Conservation (phyloP, 495 filamentous ascomycete species). For the Neurospora africana region DNA sequence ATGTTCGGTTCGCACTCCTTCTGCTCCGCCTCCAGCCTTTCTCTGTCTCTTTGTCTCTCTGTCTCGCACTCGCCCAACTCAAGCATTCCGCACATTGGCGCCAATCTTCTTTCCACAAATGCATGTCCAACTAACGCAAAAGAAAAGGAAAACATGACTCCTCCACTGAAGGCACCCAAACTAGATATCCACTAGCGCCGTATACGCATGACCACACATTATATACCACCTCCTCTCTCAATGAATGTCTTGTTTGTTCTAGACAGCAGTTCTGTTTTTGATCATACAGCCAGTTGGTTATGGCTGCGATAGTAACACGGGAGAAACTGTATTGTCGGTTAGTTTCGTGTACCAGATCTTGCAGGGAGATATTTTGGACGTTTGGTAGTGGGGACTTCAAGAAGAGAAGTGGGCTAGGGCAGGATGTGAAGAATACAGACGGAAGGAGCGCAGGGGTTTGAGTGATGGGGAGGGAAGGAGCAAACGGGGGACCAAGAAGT, state of each 20-base stretch:
- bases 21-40: neutral
- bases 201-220: neutral
- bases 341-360: slow-evolving; percentile 4
- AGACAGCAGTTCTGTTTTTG: neutral
- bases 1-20: neutral
- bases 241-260: slow-evolving; percentile 4
- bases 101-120: neutral
- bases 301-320: slow-evolving; percentile 41
- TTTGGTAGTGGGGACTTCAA: neutral
- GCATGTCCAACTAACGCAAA: neutral
- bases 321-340: slow-evolving; percentile 30
- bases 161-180: neutral
- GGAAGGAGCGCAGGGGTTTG: neutral
- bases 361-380: neutral
- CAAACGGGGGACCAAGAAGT: neutral
- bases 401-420: neutral
- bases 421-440: neutral
- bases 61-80: neutral
- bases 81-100: neutral
- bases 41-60: neutral
- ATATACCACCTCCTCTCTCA: neutral
- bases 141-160: neutral
- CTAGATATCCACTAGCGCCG: neutral
- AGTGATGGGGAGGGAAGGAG: neutral
- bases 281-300: slow-evolving; percentile 37